Evolutionary conservation across 495 filamentous ascomycete species (phyloP).

Genomic region (Eremomyces bilateralis): DNA sequence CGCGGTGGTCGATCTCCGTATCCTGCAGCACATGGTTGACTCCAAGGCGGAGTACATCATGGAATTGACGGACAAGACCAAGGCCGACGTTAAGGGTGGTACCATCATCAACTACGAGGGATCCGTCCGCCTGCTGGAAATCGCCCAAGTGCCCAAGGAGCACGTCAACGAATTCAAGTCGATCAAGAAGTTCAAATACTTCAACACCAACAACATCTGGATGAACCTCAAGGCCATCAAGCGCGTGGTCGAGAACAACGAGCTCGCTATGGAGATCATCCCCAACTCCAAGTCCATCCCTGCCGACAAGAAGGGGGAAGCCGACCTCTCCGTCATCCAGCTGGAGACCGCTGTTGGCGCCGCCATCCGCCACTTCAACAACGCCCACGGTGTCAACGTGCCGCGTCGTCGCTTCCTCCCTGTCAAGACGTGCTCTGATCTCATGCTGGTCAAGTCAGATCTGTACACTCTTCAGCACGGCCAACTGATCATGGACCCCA

Average conservation of each 20-base stretch:
- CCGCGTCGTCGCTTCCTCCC: slow-evolving; percentile 94
- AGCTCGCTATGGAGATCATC: slow-evolving; percentile 99
- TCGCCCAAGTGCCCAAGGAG: slow-evolving; percentile 99
- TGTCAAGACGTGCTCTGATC: slow-evolving; percentile 98
- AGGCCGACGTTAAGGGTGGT: slow-evolving; percentile 99
- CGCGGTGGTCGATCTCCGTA: slow-evolving; percentile 89
- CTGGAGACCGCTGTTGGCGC: slow-evolving; percentile 97
- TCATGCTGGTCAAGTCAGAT: slow-evolving; percentile 99
- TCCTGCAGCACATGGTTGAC: slow-evolving; percentile 98
- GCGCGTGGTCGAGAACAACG: slow-evolving; percentile 95
- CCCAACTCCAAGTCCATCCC: slow-evolving; percentile 97
- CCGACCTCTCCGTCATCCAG: slow-evolving; percentile 90
- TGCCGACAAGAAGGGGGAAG: slow-evolving; percentile 98
- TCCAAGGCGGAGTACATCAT: slow-evolving; percentile 94
- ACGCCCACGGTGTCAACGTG: slow-evolving; percentile 97
- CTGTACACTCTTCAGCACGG: slow-evolving; percentile 99
- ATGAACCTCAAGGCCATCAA: slow-evolving; percentile 94
- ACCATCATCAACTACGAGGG: slow-evolving; percentile 99
- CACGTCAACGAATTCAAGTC: slow-evolving; percentile 99
- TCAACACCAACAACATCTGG: slow-evolving; percentile 99
- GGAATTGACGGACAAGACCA: slow-evolving; percentile 99
- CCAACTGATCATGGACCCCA: slow-evolving; percentile 86
- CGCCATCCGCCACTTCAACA: slow-evolving; percentile 95
- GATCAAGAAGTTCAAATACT: slow-evolving; percentile 99
- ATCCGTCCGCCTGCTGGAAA: slow-evolving; percentile 87